Base-by-base conservation (phyloP, 352 stramenopile genomes). In the Globisporangium viniferum region DNA sequence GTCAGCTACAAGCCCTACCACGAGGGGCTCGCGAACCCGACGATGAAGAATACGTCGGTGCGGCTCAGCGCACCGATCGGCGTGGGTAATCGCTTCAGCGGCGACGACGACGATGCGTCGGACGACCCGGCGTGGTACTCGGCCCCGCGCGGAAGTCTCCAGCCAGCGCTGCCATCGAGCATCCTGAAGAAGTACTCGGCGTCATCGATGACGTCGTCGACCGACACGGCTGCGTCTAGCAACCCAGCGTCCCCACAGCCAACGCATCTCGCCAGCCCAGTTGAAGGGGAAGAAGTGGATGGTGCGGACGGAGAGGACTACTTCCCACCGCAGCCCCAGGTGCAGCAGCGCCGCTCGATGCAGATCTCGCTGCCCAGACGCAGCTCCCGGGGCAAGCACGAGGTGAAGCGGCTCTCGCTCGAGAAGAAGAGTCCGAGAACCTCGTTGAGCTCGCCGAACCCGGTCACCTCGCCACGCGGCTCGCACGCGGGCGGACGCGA, bases 71-170 rank as follows among this genome's bases (percentile, higher is more conserved):
- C 33, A 33, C 56, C 56, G 15, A 48, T 61, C 18, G 56, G 31
- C n/a, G 71, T 66, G 58, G 62, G 66, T 65, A 73, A 49, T 41
- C 61, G 54, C 66, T 75, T 54, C 57, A 76, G 59, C 74, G 56
- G 27, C 35, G 78, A 84, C 59, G 78, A 89, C 49, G 81, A 93
- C 64, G 83, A 90, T 51, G 78, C 83, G 49, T 89, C 78, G 64
- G 83, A 90, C 66, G 81, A 90, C 61, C 82, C 82, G 18, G 73
- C 77, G 33, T 92, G 84, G 84, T 91, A 90, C 81, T 80, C 78
- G 54, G 84, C 80, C 12, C 82, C 82, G 31, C 78, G 78, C 33
- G 80, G 74, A 54, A 88, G 77, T 35, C 71, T 93, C 53, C 81
- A 91, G 74, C 75, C 78, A 0, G 72, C 81, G 12, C 64, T 91